Evolutionary conservation across 2,329 filamentous ascomycete species (phyloP).

Genomic region (Neofusicoccum umdonicola): DNA sequence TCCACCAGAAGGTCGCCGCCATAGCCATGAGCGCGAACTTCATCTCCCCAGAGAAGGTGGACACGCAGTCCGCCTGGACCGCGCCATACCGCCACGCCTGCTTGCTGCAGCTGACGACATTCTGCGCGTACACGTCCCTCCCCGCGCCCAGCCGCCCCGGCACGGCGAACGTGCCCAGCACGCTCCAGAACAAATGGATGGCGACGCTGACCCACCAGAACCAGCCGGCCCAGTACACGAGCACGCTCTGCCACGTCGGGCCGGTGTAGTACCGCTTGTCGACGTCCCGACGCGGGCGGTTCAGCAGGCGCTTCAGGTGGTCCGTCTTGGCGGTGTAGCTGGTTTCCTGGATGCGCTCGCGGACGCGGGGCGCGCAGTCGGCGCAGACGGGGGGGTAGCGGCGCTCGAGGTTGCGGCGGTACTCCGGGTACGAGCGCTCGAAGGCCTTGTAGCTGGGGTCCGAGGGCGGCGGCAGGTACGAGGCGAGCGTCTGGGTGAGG

Average conservation of each 20-base stretch:
- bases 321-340: constrained; percentile 84
- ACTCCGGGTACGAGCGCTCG: constrained; percentile 67
- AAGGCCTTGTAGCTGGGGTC: constrained; percentile 69
- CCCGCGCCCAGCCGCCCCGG: constrained; percentile 17
- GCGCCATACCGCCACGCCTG: constrained; percentile 21
- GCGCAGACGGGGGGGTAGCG: constrained; percentile 87
- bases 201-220: constrained; percentile 41
- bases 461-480: constrained; percentile 68
- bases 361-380: constrained; percentile 73
- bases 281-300: constrained; percentile 45
- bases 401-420: constrained; percentile 70
- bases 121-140: constrained; percentile 9
- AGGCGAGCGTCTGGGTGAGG: constrained; percentile 70
- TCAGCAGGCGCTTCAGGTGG: constrained; percentile 71
- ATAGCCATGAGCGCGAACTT: constrained; percentile 47
- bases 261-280: constrained; percentile 24
- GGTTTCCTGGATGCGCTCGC: constrained; percentile 65
- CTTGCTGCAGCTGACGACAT: constrained; percentile 22
- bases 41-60: constrained; percentile 24
- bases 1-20: constrained; percentile 63
- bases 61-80: constrained; percentile 30
- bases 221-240: constrained; percentile 43
- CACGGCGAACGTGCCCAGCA: constrained; percentile 24
- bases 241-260: constrained; percentile 46
- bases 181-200: constrained; percentile 37